These are phyloP conservation scores for Penicillium sp. DNA, from an alignment of 2,329 filamentous ascomycete species.

Conservation along the genomic window DNA sequence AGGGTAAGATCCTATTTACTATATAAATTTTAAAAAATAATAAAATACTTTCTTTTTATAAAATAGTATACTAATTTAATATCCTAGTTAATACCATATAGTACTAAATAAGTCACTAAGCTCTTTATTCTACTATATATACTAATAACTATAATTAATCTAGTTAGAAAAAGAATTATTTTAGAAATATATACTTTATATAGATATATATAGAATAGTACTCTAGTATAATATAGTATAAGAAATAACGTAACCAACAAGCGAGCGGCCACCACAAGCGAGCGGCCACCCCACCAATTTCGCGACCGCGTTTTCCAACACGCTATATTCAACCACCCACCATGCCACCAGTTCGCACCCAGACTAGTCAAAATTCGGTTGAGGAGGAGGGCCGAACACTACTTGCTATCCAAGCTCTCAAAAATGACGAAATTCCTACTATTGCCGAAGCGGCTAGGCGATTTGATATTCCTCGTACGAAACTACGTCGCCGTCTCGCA, in stretches of 20 bases:
- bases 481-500: neutral
- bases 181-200: no score
- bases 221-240: no score
- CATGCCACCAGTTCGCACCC: conserved; percentile 8
- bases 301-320: neutral
- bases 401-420: conserved; percentile 9
- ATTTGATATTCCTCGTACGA: conserved; percentile 5
- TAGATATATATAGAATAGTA: no score
- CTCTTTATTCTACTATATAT: no score
- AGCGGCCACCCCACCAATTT: neutral
- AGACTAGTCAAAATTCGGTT: conserved; percentile 1
- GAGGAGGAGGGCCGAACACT: conserved; percentile 6
- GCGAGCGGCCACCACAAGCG: neutral
- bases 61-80: no score
- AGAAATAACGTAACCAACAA: neutral
- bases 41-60: no score
- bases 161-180: no score
- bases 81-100: no score
- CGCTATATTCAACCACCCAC: conserved; percentile 4
- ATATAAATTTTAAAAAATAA: no score
- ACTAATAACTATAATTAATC: no score
- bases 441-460: conserved; percentile 1
- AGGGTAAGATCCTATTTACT: no score
- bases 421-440: neutral
- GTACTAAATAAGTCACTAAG: no score